Base-by-base conservation (phyloP, 306 rosid species). In the Cyclanthera cordifolia region DNA sequence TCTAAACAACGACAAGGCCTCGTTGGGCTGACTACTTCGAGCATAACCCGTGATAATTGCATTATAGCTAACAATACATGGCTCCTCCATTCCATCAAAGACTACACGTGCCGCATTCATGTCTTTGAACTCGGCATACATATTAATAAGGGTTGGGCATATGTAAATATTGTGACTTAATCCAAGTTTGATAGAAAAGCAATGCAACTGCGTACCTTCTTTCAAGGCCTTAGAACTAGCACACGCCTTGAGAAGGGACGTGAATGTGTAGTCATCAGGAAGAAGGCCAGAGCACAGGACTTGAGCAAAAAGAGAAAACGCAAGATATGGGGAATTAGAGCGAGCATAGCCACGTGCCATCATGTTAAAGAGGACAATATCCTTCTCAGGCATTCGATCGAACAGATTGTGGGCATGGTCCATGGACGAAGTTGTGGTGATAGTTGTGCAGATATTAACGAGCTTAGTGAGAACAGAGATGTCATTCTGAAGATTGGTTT, bases 221-320 rank as follows among this genome's bases (percentile, higher is more conserved):
- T 75, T 72, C 30, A 83, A 39, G 11, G 90, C 93, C 79, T 88
- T 86, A 9, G 85, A 79, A 75, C 78, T 68, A 47, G 93, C 85
- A 71, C 95, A 88, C 0, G 84, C 97, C 85, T 88, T 88, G 72
- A 90, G 77, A 41, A 90, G 90, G 1, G 97, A 81, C 0, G 95
- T 82, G 77, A 90, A 90, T 19, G 97, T 81, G 80, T 86, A 90
- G 43, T 82, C 85, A 77, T 90, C 95, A 0, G 97, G 97, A 58
- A 75, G 63, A 61, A 84, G 54, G 4, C 86, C 88, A 23, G 73
- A 72, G 67, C 48, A 52, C 0, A 90, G 3, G 0, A 77, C 66
- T 6, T 69, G 70, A 56, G 77, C 65, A 53, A 88, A 81, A 37
- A 90, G 78, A 21, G 77, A 12, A n/a, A 90, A 56, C 16, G 86